Conservation (phyloP, 306 rosid genomes). For the Senna tora region DNA sequence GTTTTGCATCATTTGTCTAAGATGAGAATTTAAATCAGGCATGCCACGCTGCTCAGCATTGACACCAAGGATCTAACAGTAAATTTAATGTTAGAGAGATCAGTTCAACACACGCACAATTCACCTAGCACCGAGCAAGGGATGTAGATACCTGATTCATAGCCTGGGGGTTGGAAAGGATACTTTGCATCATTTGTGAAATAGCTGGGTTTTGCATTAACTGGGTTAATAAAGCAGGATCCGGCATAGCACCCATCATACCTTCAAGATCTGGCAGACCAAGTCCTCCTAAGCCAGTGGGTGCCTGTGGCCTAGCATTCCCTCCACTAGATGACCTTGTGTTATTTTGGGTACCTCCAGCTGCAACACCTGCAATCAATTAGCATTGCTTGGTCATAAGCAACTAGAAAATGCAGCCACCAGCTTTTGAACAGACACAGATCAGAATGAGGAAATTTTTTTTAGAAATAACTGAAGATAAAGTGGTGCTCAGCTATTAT, state of each 20-base stretch:
- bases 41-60: conserved; percentile 62
- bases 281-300: conserved; percentile 61
- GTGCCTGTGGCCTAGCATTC: conserved; percentile 60
- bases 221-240: conserved; percentile 60
- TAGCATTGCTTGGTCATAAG: conserved; percentile 20
- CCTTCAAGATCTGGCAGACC: conserved; percentile 69
- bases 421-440: conserved; percentile 16
- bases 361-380: conserved; percentile 41
- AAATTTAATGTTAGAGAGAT: conserved; percentile 38
- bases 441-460: background rate
- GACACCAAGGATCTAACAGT: conserved; percentile 61
- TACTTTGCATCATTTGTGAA: conserved; percentile 77
- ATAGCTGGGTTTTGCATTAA: conserved; percentile 76
- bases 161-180: conserved; percentile 69
- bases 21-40: conserved; percentile 65
- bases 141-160: conserved; percentile 62
- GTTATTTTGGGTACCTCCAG: conserved; percentile 62
- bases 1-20: conserved; percentile 80
- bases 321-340: conserved; percentile 52
- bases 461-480: background rate
- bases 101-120: conserved; percentile 32
- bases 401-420: conserved; percentile 11
- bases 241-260: conserved; percentile 60
- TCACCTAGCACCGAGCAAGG: background rate
- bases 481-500: background rate